These are phyloP conservation scores for Rhizophagus prolifer DNA, from an alignment of 192 early-diverging fungal species.

Conservation along the genomic window DNA sequence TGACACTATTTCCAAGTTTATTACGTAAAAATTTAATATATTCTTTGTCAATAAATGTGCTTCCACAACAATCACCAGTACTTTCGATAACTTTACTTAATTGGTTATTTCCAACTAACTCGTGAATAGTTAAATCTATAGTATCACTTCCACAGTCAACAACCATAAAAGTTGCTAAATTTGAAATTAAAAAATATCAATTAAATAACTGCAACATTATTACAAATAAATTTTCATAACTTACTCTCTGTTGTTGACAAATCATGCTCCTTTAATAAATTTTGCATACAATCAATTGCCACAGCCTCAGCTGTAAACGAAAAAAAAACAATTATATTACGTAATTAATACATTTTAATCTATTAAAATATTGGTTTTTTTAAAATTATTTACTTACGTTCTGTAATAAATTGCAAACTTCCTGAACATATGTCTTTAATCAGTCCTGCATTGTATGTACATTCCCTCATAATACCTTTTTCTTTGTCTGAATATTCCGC, in stretches of 20 bases:
- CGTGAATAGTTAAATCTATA: constrained; percentile 39
- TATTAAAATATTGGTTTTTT: no score
- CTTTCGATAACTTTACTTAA: constrained; percentile 28
- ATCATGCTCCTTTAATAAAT: neutral
- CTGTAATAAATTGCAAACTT: no score
- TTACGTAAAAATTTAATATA: constrained; percentile 43
- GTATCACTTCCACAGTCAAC: constrained; percentile 47
- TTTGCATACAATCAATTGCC: neutral
- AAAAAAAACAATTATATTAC: no score
- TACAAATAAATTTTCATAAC: neutral
- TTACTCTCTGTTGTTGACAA: neutral
- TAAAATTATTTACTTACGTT: no score
- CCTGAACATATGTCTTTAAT: no score
- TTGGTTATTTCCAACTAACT: constrained; percentile 23
- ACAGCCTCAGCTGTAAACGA: neutral
- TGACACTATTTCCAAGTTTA: constrained; percentile 42
- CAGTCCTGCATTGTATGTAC: no score
- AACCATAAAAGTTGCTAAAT: constrained; percentile 37
- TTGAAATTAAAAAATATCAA: neutral
- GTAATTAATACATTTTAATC: no score
- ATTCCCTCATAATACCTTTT: no score
- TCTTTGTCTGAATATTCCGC: no score
- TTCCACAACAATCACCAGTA: constrained; percentile 39
- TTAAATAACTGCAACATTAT: neutral
- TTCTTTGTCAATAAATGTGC: constrained; percentile 43